A percentile compares a stretch with the other conserved stretches of the same genome.
These are phyloP conservation scores for grape (Vitis vinifera) DNA, from an alignment of 164 flowering plant species.

Conservation along the genomic window ASM3070453v1 NC_081815.1:4086501-4087000, in stretches of 20 bases:
- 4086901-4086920: background rate
- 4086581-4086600: background rate
- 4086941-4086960: constrained; percentile 16
- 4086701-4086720: background rate
- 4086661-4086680: constrained; percentile 27
- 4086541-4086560: constrained; percentile 16
- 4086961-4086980: constrained; percentile 23
- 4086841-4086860: background rate
- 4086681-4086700: constrained; percentile 8
- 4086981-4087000: constrained; percentile 24
- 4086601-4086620: constrained; percentile 10
- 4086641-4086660: constrained; percentile 6
- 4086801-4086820: constrained; percentile 6
- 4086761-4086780: constrained; percentile 7
- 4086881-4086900: constrained; percentile 13
- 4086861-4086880: background rate
- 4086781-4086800: background rate
- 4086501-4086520: constrained; percentile 44
- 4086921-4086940: constrained; percentile 7
- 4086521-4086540: constrained; percentile 42
- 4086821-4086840: constrained; percentile 6
- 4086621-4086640: constrained; percentile 18
- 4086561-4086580: constrained; percentile 1
- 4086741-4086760: background rate
- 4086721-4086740: background rate